Evolutionary conservation across 164 flowering plant species (phyloP).

Genomic region (Cinnamomum micranthum): DNA sequence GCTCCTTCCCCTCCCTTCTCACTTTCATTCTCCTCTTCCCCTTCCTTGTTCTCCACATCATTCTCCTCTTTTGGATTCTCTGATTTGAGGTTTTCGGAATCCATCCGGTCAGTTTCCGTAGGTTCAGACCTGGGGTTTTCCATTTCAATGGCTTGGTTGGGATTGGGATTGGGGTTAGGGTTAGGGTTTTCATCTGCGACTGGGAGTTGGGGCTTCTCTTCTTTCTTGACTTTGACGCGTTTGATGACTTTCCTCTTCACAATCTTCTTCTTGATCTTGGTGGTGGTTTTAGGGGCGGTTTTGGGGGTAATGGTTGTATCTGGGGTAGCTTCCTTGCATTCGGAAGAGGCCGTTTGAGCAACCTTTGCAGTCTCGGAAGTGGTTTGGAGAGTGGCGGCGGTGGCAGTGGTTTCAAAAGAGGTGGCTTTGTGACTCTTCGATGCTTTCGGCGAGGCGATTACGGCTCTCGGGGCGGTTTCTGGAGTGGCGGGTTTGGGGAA

Average conservation of each 20-base stretch:
- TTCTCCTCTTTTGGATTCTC: background rate
- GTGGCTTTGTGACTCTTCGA: background rate
- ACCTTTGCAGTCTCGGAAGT: background rate
- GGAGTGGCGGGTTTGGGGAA: background rate
- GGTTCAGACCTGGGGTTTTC: background rate
- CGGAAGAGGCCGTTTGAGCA: background rate
- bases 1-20: conserved; percentile 2
- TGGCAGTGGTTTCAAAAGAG: background rate
- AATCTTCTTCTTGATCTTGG: conserved; percentile 27
- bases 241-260: conserved; percentile 20
- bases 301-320: background rate
- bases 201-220: conserved; percentile 3
- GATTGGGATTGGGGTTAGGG: background rate
- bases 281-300: conserved; percentile 13
- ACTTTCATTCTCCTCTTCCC: background rate
- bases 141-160: background rate
- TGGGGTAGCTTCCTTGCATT: background rate
- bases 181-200: background rate
- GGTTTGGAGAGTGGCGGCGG: background rate
- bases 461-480: background rate
- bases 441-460: background rate
- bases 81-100: background rate
- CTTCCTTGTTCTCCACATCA: background rate
- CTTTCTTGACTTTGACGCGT: background rate
- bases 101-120: background rate